Conservation (phyloP, 371 early-diverging fungal species). For the Lichtheimia ramosa region DNA sequence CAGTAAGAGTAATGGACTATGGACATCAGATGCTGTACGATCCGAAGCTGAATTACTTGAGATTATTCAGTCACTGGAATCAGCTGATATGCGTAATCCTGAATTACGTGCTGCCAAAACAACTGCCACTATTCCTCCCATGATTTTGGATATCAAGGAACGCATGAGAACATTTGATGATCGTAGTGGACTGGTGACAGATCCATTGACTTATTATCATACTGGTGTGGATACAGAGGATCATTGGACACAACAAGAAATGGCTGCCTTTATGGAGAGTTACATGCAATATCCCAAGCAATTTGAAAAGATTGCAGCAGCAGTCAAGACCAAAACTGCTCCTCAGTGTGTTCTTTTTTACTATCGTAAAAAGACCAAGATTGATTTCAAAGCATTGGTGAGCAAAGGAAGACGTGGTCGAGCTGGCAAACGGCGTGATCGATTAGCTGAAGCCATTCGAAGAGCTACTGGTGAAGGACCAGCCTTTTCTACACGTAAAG, state of each 20-base stretch:
- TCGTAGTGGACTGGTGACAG: constrained; percentile 59
- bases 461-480: constrained; percentile 33
- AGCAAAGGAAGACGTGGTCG: constrained; percentile 56
- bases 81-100: constrained; percentile 78
- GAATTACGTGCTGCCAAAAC: constrained; percentile 77
- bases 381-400: constrained; percentile 78
- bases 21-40: constrained; percentile 76
- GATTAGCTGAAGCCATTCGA: constrained; percentile 46
- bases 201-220: constrained; percentile 66
- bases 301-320: constrained; percentile 83
- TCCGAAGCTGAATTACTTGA: constrained; percentile 81
- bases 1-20: constrained; percentile 40
- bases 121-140: constrained; percentile 74
- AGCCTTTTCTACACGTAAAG: constrained; percentile 25
- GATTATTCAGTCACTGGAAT: constrained; percentile 75
- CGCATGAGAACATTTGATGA: constrained; percentile 64
- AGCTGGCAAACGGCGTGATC: constrained; percentile 35
- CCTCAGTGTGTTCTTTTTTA: constrained; percentile 89
- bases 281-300: constrained; percentile 87
- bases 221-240: constrained; percentile 57
- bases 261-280: constrained; percentile 72
- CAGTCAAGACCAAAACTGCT: constrained; percentile 77
- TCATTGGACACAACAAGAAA: constrained; percentile 83
- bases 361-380: constrained; percentile 87
- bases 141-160: constrained; percentile 68